phyloP scores from a whole-genome alignment of 495 filamentous ascomycete species.

The Geopyxis carbonaria region DNA sequence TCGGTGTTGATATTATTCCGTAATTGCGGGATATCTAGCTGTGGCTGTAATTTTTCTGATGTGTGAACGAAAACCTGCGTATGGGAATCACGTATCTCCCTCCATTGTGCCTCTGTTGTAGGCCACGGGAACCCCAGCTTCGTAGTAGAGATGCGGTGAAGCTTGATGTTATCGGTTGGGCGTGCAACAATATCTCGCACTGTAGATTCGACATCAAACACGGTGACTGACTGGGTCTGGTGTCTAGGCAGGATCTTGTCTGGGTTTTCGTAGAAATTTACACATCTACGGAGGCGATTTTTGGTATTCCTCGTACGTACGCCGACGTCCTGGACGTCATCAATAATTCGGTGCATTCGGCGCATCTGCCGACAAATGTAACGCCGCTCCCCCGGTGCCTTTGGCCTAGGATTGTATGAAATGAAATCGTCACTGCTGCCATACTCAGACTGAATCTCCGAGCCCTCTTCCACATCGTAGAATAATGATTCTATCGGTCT shows the following conservation, averaged over 20 bases:
- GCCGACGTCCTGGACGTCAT: neutral
- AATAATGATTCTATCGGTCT: slow-evolving; percentile 7
- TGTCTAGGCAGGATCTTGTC: slow-evolving; percentile 14
- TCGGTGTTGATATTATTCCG: slow-evolving; percentile 15
- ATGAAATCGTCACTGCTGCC: neutral
- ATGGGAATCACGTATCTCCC: neutral
- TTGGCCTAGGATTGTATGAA: slow-evolving; percentile 1
- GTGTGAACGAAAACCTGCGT: too few relatives aligned
- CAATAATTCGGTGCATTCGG: neutral
- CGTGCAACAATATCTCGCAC: too few relatives aligned
- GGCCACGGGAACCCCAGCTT: slow-evolving; percentile 10
- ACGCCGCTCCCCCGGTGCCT: slow-evolving; percentile 5
- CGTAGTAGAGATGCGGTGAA: slow-evolving; percentile 1
- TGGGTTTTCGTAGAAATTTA: slow-evolving; percentile 8
- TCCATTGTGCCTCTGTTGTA: neutral
- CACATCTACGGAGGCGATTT: neutral
- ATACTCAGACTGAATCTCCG: slow-evolving; percentile 2
- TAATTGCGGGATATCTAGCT: neutral
- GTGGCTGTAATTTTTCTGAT: too few relatives aligned
- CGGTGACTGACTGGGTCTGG: slow-evolving; percentile 15
- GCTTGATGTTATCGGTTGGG: slow-evolving; percentile 3
- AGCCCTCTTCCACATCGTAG: slow-evolving; percentile 5
- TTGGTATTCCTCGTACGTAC: neutral
- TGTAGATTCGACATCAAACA: slow-evolving; percentile 8
- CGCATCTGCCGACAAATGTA: slow-evolving; percentile 16